Base-by-base conservation (phyloP, 176 grass and related monocot genomes). In the Alopecurus myosuroides region DNA sequence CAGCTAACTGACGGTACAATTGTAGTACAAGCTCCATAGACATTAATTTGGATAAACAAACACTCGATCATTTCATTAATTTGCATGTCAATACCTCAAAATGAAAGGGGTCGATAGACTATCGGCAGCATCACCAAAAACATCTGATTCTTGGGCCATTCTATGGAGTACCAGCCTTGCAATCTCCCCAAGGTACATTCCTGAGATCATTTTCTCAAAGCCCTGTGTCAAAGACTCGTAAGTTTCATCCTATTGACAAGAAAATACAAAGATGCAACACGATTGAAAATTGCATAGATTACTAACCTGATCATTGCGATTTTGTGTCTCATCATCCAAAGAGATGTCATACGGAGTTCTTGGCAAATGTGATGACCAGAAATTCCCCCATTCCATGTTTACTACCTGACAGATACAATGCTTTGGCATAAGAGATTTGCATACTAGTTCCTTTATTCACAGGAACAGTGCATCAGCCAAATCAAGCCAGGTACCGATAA, bases 311-410 rank as follows among this genome's bases (percentile, higher is more conserved):
- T 99, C 97, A 81, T 86, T 96, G 37, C 66, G 91, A 77, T 94
- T 99, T 87, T 91, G 86, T 40, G 89, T 99, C 34, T 94, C 90
- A 1, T 92, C 93, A 69, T 96, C 91, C 41, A 94, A 77, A 46
- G 82, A 88, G 73, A 96, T 89, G 84, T 99, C 94, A 88, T 99
- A 99, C 30, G 65, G 12, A 65, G 97, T 96, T 81, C 91, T 86
- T 74, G 94, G 97, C 84, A 99, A 90, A 89, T 99, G 93, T 9
- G 94, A 88, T 53, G 97, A 95, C 97, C 91, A 96, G 86, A 99
- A 99, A 87, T 91, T 96, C 15, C 97, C 97, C 97, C 97, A 99
- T 91, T 99, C 97, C 94, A 99, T 96, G 74, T 99, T 96, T 33
- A 99, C 87, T 65, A 99, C 93, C 97, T 99, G 88, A 86, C 81